Evolutionary conservation across 2,329 filamentous ascomycete species (phyloP), one percentile per base, ranked within the genome.

Genomic region (Alternaria sp.): DNA sequence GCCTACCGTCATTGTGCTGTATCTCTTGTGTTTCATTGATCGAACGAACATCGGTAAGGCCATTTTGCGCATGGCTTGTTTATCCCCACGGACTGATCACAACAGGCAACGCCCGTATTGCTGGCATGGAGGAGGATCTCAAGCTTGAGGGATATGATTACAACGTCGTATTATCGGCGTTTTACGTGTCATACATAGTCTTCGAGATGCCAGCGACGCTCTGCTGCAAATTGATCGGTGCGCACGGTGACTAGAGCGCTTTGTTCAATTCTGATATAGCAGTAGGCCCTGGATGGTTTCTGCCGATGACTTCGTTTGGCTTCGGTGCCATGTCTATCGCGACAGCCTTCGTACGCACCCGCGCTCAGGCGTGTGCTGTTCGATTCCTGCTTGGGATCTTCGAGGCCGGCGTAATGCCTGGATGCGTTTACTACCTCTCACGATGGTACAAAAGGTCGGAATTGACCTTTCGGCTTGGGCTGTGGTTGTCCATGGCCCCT

Each of bases 21-120:
- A 91, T 68, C 82, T 91, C 0, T 90, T 91, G 67, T 91, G 89
- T 78, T 91, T 91, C 76, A 90, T 92, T 63, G 89, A 91, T 68
- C 84, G 89, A 12, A 87, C 89, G 20, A 92, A 91, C 64, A 89
- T 92, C 33, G 89, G 89, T 89, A 72, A 74, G 81, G 63, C 25
- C 20, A 0, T 25, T 25, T 28, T 20, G 20, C 41, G 20, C n/a
- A 25, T 18, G 43, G 10, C 58, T 30, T 5, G 45, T 6, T 4
- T 28, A 8, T 33, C 18, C 23, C 9, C 10, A 10, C 43, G 12
- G 20, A 33, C 60, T 67, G 44, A 55, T 15, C 23, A 20, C n/a
- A 15, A 11, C 45, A 90, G 88, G 88, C 8, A 92, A 91, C 72
- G 89, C 88, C 3, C 85, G 84, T 63, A 81, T 91, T n/a, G 88